These are phyloP conservation scores for Raffaelea arxii DNA, from an alignment of 2,329 filamentous ascomycete genomes.

Conservation along the genomic window DNA sequence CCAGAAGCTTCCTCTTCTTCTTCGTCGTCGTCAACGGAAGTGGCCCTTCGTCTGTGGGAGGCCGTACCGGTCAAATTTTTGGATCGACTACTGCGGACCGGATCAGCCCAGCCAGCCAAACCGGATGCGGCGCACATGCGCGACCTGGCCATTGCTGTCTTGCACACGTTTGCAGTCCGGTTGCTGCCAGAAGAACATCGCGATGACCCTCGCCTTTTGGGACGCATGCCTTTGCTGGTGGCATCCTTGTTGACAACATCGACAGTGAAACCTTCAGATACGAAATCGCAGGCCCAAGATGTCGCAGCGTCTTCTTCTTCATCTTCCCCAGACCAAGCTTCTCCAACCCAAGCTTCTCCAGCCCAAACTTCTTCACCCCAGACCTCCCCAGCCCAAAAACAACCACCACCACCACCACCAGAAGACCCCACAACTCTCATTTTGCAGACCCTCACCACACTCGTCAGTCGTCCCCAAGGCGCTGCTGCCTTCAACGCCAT, in stretches of 20 bases:
- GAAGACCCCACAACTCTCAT: constrained; percentile 41
- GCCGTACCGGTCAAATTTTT: constrained; percentile 53
- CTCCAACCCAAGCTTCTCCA: too few species aligned
- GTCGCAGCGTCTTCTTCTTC: background rate
- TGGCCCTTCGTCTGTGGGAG: constrained; percentile 48
- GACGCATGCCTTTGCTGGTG: constrained; percentile 43
- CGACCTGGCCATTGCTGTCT: constrained; percentile 50
- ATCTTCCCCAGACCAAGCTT: background rate
- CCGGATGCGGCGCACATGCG: constrained; percentile 49
- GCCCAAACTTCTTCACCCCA: too few species aligned
- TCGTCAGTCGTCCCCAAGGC: constrained; percentile 43
- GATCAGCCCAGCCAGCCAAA: constrained; percentile 19
- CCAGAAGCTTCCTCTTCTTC: too few species aligned
- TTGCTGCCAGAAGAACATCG: constrained; percentile 41
- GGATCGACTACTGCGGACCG: constrained; percentile 50
- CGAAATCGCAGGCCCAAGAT: constrained; percentile 21
- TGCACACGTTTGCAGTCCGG: constrained; percentile 48
- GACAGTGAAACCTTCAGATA: constrained; percentile 25
- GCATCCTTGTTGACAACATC: constrained; percentile 39
- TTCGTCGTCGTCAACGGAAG: constrained; percentile 15
- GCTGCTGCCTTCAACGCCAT: constrained; percentile 36
- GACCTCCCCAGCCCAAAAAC: too few species aligned
- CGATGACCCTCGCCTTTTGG: constrained; percentile 36
- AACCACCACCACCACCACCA: background rate
- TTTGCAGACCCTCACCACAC: constrained; percentile 45